Conservation (phyloP, 176 grass and related monocot genomes). For the Neostapfia colusana region DNA sequence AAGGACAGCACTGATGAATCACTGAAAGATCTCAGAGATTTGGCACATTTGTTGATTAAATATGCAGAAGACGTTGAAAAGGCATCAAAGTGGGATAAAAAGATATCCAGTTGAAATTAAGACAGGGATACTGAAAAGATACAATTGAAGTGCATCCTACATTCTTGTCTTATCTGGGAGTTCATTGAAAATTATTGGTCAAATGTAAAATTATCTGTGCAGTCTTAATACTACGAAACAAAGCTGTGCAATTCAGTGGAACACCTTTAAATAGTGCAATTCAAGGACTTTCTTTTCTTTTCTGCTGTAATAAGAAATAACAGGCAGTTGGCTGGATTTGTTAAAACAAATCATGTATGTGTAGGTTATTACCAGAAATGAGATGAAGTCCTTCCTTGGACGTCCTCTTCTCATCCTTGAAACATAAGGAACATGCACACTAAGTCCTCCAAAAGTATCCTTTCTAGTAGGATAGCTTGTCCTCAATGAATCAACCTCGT, state of each 20-base stretch:
- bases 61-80: not conserved
- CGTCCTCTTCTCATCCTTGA: constrained; percentile 84
- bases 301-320: constrained; percentile 11
- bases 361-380: constrained; percentile 72
- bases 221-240: constrained; percentile 21
- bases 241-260: not conserved
- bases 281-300: not conserved
- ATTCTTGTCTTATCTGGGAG: constrained; percentile 10
- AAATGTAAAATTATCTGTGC: constrained; percentile 14
- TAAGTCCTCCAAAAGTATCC: constrained; percentile 80
- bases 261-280: not conserved
- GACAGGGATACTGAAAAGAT: constrained; percentile 2
- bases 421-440: constrained; percentile 73
- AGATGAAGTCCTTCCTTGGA: constrained; percentile 70
- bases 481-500: constrained; percentile 39
- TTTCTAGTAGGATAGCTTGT: constrained; percentile 59
- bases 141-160: not conserved
- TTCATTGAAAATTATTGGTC: constrained; percentile 17
- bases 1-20: not conserved
- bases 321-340: not conserved
- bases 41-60: not conserved
- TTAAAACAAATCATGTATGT: constrained; percentile 15
- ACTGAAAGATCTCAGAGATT: not conserved
- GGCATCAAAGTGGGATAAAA: constrained; percentile 8
- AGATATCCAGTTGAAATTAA: not conserved